These are phyloP conservation scores for Fusarium sp. DNA, from an alignment of 2,329 filamentous ascomycete species.

Conservation along the genomic window DNA sequence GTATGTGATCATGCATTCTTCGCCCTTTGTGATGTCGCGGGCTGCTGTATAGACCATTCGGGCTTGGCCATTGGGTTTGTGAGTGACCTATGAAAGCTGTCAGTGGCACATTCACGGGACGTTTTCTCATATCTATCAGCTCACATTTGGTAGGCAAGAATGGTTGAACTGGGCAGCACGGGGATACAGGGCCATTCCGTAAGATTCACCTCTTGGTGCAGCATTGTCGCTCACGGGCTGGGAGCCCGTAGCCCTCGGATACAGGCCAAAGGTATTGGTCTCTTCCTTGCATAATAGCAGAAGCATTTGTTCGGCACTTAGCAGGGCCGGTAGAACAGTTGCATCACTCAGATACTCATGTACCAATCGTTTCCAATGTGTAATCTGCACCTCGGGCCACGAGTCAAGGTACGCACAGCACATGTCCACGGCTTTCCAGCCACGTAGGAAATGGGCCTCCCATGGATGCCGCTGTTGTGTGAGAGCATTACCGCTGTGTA, in stretches of 20 bases:
- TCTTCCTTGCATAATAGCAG: slow-evolving; percentile 43
- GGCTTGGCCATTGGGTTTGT: slow-evolving; percentile 35
- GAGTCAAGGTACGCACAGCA: slow-evolving; percentile 44
- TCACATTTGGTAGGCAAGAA: slow-evolving; percentile 44
- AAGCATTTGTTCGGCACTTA: slow-evolving; percentile 34
- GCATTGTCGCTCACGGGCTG: slow-evolving; percentile 13
- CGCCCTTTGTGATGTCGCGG: slow-evolving; percentile 34
- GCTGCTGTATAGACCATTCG: slow-evolving; percentile 43
- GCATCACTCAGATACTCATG: slow-evolving; percentile 36
- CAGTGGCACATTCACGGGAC: neutral
- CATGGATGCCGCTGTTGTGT: neutral
- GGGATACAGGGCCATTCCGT: slow-evolving; percentile 41
- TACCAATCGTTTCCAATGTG: slow-evolving; percentile 40
- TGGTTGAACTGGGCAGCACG: slow-evolving; percentile 45
- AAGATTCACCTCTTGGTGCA: slow-evolving; percentile 35
- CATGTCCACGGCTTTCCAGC: slow-evolving; percentile 39
- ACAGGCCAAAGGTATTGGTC: slow-evolving; percentile 45
- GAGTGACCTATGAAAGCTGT: slow-evolving; percentile 30
- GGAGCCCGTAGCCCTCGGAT: slow-evolving; percentile 37
- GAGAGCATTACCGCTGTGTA: neutral
- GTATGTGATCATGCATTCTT: slow-evolving; percentile 44
- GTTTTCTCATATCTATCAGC: neutral
- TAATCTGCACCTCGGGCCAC: slow-evolving; percentile 40
- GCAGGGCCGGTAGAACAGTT: slow-evolving; percentile 17
- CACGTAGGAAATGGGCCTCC: slow-evolving; percentile 34